Evolutionary conservation across 2,329 filamentous ascomycete species (phyloP).

Genomic region (Fonsecaea nubica): DNA sequence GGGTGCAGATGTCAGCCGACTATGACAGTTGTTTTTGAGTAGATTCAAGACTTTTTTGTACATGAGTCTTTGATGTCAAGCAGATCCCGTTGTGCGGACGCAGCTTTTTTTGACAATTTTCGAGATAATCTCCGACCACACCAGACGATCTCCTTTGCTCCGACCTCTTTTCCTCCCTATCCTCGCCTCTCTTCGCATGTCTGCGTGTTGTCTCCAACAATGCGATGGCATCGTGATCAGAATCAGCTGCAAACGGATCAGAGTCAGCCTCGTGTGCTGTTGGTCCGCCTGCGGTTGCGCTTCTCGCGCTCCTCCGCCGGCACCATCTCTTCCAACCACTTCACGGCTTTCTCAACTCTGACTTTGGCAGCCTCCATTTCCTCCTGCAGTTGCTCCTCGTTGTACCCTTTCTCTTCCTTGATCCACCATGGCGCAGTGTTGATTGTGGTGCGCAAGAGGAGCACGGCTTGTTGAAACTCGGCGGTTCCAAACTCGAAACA

Average conservation of each 20-base stretch:
- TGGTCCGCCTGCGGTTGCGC: slow-evolving; percentile 13
- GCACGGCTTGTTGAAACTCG: slow-evolving; percentile 29
- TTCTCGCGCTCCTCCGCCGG: slow-evolving; percentile 4
- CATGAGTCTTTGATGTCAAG: slow-evolving; percentile 15
- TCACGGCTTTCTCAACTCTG: slow-evolving; percentile 25
- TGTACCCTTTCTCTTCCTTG: slow-evolving; percentile 25
- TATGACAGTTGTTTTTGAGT: not conserved
- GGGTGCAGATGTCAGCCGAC: slow-evolving; percentile 3
- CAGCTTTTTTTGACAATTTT: not conserved
- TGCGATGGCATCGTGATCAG: not conserved
- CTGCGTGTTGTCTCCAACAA: not conserved
- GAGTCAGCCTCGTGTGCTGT: slow-evolving; percentile 1
- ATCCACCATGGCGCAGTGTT: slow-evolving; percentile 37
- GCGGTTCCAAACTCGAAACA: slow-evolving; percentile 26
- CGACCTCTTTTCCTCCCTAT: not conserved
- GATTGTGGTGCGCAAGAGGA: slow-evolving; percentile 30
- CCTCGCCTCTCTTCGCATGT: not conserved
- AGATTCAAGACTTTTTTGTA: slow-evolving; percentile 4
- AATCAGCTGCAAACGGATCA: not conserved
- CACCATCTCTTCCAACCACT: slow-evolving; percentile 23
- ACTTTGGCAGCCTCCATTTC: slow-evolving; percentile 22
- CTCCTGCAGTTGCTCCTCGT: slow-evolving; percentile 15
- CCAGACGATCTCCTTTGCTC: not conserved
- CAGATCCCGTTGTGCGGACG: not conserved
- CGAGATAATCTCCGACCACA: not conserved